Evolutionary conservation across 768 basidiomycete genomes (phyloP).

Genomic region (Cantharellus cinnabarinus): DNA sequence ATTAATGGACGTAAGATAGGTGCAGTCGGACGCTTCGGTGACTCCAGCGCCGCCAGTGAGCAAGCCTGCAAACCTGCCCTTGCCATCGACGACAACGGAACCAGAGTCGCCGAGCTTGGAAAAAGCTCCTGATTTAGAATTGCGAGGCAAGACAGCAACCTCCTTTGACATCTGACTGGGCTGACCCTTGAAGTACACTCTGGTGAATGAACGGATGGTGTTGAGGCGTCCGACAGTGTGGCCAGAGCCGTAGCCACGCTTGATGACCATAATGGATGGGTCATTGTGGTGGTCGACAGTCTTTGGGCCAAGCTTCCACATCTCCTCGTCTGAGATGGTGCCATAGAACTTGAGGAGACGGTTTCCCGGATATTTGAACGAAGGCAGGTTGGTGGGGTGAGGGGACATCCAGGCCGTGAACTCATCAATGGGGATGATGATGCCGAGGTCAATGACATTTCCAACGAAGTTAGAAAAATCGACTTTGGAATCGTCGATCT

Average conservation of each 20-base stretch:
- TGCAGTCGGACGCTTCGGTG: conserved; percentile 14
- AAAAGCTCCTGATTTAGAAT: background rate
- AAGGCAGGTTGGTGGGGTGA: conserved; percentile 8
- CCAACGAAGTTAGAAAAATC: conserved; percentile 4
- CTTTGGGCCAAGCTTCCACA: background rate
- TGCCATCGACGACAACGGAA: conserved; percentile 13
- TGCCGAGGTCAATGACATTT: conserved; percentile 8
- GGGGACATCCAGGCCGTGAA: conserved; percentile 5
- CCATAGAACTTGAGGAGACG: conserved; percentile 7
- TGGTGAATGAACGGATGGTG: background rate
- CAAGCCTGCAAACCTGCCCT: conserved; percentile 16
- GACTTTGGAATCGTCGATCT: conserved; percentile 7
- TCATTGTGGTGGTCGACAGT: conserved; percentile 1
- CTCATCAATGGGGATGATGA: background rate
- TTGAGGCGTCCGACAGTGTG: conserved; percentile 4
- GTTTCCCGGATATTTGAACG: conserved; percentile 11
- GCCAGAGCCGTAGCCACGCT: conserved; percentile 5
- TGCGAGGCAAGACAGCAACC: conserved; percentile 9
- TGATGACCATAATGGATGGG: conserved; percentile 7
- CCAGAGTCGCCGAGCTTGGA: conserved; percentile 16
- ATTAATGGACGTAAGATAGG: conserved; percentile 21
- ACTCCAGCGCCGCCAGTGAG: conserved; percentile 14
- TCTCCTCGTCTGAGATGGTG: conserved; percentile 3
- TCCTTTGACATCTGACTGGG: conserved; percentile 11
- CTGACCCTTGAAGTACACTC: background rate